Conservation (phyloP, 2,329 filamentous ascomycete species). For the Pseudonectria foliicola region DNA sequence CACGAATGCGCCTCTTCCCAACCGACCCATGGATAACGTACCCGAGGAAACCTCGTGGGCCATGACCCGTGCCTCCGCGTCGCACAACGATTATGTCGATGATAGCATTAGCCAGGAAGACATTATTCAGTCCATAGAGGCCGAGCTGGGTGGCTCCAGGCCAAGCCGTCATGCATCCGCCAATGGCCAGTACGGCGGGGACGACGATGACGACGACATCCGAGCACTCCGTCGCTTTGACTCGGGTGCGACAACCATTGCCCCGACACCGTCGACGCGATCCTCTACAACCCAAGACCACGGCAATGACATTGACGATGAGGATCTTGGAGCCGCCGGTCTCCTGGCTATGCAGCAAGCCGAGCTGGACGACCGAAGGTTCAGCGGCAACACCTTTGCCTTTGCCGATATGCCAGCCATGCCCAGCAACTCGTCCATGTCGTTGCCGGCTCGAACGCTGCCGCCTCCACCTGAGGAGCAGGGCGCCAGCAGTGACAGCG, state of each 20-base stretch:
- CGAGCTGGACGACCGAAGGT: conserved; percentile 64
- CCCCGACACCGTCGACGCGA: conserved; percentile 15
- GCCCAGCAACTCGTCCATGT: conserved; percentile 11
- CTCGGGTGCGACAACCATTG: conserved; percentile 41
- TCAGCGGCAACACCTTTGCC: conserved; percentile 25
- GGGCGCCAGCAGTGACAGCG: conserved; percentile 57
- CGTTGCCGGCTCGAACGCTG: conserved; percentile 20
- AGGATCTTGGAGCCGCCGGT: conserved; percentile 78
- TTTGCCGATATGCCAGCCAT: conserved; percentile 25
- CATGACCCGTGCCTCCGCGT: conserved; percentile 26
- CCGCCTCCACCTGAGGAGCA: conserved; percentile 44
- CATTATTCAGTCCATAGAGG: conserved; percentile 53
- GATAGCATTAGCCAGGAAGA: conserved; percentile 42
- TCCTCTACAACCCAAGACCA: conserved; percentile 14
- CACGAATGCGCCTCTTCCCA: conserved; percentile 54
- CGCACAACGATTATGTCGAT: conserved; percentile 24
- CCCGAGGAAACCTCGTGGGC: conserved; percentile 36
- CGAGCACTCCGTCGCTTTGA: conserved; percentile 42
- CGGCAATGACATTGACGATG: conserved; percentile 57
- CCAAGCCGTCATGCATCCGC: conserved; percentile 30
- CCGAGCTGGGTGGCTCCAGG: conserved; percentile 37
- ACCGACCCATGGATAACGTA: conserved; percentile 39
- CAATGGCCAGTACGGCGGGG: conserved; percentile 41
- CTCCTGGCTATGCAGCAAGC: conserved; percentile 77
- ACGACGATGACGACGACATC: conserved; percentile 41